Evolutionary conservation across 176 grass and related monocot genomes (phyloP), one percentile per base, ranked within the genome.

Genomic region (Echinochloa phyllopogon): DNA sequence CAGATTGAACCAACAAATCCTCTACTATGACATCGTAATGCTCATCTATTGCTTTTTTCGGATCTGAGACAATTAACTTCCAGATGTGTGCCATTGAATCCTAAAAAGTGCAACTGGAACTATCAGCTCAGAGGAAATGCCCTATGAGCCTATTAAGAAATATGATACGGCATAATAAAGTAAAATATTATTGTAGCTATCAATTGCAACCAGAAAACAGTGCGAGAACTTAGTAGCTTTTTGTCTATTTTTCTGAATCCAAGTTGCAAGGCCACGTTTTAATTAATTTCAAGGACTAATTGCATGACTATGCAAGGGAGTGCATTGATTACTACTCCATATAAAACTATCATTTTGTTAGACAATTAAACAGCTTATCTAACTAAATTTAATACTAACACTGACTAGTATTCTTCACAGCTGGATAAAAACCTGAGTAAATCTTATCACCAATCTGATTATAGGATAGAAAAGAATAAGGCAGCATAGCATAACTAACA

Each of bases 71-170:
- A 81, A 98, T 98, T 79, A 94, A 92, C 86, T 98, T 98, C 96
- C 96, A 98, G 79, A 98, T 98, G 64, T 98, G 96, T 16, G 42
- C 93, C 96, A 98, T 98, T 66, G 96, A 94, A 98, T 98, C 96
- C 96, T 98, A 85, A 77, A 84, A 87, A 21, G 25, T 49, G 72
- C 6, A 77, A 69, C 17, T 65, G 13, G 47, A 82, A 82, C 40
- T 78, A 43, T 66, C 73, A 90, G 57, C 78, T 77, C 67, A 38
- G 38, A 77, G 65, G 83, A 77, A 77, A 82, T 20, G 20, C 18
- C 74, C 39, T 47, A 59, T 75, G 55, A 85, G n/a, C 49, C 39
- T 48, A 53, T 72, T 70, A 49, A 77, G 15, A 79, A 69, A 62
- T 69, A 75, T 42, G 59, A 12, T 81, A 72, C 20, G 37, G 61